Evolutionary conservation across 805 yeast genomes (phyloP), one percentile per base, ranked within the genome.

Genomic region (Saturnispora halmiae): DNA sequence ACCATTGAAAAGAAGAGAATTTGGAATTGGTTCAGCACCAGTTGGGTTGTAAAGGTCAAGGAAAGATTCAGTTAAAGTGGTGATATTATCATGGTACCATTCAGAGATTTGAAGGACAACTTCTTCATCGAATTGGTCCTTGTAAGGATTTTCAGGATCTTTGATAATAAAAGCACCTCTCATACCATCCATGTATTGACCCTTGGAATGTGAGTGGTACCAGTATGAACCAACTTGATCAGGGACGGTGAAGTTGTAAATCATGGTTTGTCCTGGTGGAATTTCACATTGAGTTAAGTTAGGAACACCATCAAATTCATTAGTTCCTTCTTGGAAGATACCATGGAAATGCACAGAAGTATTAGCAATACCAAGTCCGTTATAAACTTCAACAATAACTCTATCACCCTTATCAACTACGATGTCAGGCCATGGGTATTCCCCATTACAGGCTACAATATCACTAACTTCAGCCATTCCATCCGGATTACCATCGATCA

Each of bases 11-110:
- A 92, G 70, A 51, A 82, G 62, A 58, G 72, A 68, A 50, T 83
- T 82, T 7, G 98, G 98, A 51, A 92, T 79, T 38, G 98, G 98
- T 66, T 92, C 98, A 33, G 97, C 96, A 56, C 98, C 98, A 8
- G 96, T 85, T 44, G 98, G 98, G 63, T 92, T 92, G 67, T 70
- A 78, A 47, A 79, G 59, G 49, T 65, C 74, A 67, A 87, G 57
- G 66, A 92, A 88, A 28, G 52, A 44, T 14, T 70, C 65, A 48
- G 69, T 64, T 50, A 82, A 66, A 29, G 61, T 74, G 20, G 66
- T 65, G 25, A 79, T 69, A 38, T 61, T 59, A 34, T 70, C 70
- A 59, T 86, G 95, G 66, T 92, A 92, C 94, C 96, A 88, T 55
- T 92, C 98, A 36, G 82, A 67, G 32, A 92, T 51, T 7, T 82